Evolutionary conservation across 2,329 filamentous ascomycete species (phyloP).

Genomic region (Cordyceps tenuipes): DNA sequence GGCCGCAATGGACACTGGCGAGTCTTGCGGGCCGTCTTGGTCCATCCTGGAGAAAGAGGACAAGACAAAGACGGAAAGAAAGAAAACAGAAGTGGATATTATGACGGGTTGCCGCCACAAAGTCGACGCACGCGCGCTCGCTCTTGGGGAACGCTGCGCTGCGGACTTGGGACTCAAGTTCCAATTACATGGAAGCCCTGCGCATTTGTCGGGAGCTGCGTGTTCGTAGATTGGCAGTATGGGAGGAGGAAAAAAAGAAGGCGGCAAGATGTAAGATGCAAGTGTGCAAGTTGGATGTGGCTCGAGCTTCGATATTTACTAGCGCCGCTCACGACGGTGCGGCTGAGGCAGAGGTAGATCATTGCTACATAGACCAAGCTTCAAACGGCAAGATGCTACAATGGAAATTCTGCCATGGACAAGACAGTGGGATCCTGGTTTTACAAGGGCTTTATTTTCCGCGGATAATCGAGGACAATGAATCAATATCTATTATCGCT

Average conservation of each 20-base stretch:
- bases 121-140: too few species aligned
- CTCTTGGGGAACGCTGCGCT: neutral
- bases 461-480: neutral
- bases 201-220: too few species aligned
- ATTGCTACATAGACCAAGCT: too few species aligned
- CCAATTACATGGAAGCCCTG: neutral
- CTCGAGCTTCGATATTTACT: neutral
- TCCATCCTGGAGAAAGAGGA: conserved; percentile 15
- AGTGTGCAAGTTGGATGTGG: neutral
- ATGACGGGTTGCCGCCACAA: too few species aligned
- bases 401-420: too few species aligned
- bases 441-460: too few species aligned
- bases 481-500: neutral
- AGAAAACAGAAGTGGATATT: too few species aligned
- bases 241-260: neutral
- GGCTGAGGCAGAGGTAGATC: conserved; percentile 1
- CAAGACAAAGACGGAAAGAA: too few species aligned
- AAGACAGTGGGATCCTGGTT: too few species aligned
- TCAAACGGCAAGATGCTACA: too few species aligned
- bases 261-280: neutral
- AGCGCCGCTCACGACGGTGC: neutral
- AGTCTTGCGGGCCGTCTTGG: conserved; percentile 25
- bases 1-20: conserved; percentile 36
- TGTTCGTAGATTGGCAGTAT: neutral
- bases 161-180: neutral